Evolutionary conservation across 2,329 filamentous ascomycete species (phyloP), one percentile per base, ranked within the genome.

Genomic region (Sporothrix variecibatus): DNA sequence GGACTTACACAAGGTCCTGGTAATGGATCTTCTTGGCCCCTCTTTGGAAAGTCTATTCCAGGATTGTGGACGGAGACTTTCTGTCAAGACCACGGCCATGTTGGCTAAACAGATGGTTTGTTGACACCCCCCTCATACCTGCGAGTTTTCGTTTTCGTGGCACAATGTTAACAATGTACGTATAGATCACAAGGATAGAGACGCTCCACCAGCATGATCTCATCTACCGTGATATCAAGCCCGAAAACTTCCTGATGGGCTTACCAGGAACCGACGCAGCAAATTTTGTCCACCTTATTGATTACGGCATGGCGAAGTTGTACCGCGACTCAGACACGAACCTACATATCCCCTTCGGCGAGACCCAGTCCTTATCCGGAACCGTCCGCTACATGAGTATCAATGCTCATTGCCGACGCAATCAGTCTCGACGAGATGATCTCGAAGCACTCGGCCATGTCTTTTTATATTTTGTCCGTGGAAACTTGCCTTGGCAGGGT

Each of bases 361-460:
- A 98, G 85, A 90, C 96, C 78, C 98, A 98, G 85, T 97, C 95
- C 2, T 86, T 99, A 74, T 98, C 95, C 2, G 96, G 96, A 76
- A 99, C 96, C 74, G 96, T 96, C 76, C 91, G 96, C 82, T 99
- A 99, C 84, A 98, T 98, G 96, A 97, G 94, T 85, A 98, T 99
- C 89, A 99, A 99, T 85, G 98, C 96, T 73, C 96, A 99, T 87
- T 85, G 98, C 78, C 96, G 96, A 71, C 91, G 95, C 75, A 96
- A 98, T 82, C 96, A 98, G 83, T 98, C 95, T 72, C 91, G 96
- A 82, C 89, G 96, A 84, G 96, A 99, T 82, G 96, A 99, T 82
- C 87, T 99, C 75, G 96, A 99, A 84, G 96, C 96, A 11, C 85
- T 93, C 12, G 91, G 91, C n/a, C 91, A 93, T 79, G 90, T 93